Evolutionary conservation across 2,329 filamentous ascomycete species (phyloP).

Genomic region (Graphilbum sp.): DNA sequence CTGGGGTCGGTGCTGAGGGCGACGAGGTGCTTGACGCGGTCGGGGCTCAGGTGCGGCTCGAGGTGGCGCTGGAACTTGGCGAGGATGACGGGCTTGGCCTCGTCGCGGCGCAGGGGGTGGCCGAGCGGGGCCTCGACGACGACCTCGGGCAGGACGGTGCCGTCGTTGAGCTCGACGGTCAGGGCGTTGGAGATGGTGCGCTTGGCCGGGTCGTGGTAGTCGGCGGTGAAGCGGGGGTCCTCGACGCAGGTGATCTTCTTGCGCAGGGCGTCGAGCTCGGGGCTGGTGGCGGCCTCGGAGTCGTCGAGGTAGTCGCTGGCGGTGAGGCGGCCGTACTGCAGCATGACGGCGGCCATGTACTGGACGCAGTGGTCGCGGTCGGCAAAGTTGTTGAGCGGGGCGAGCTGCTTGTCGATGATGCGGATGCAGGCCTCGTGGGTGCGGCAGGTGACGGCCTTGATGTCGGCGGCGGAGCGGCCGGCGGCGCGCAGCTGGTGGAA

Average conservation of each 20-base stretch:
- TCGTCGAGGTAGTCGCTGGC: conserved; percentile 90
- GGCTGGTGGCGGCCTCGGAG: conserved; percentile 77
- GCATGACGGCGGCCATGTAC: conserved; percentile 97
- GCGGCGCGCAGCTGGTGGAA: conserved; percentile 64
- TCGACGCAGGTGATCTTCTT: conserved; percentile 93
- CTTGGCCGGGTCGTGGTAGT: conserved; percentile 89
- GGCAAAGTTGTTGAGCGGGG: conserved; percentile 95
- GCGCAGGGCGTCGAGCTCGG: conserved; percentile 78
- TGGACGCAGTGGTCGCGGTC: conserved; percentile 99
- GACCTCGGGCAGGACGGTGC: conserved; percentile 78
- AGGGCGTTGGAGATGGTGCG: conserved; percentile 96
- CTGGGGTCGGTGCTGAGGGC: conserved; percentile 60
- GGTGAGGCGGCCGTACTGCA: conserved; percentile 84
- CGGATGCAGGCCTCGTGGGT: conserved; percentile 97
- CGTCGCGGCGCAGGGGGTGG: conserved; percentile 76
- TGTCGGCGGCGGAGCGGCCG: conserved; percentile 86
- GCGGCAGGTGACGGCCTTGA: conserved; percentile 83
- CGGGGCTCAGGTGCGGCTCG: conserved; percentile 61
- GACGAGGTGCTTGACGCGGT: conserved; percentile 67
- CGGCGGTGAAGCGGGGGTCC: conserved; percentile 81
- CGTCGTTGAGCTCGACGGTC: conserved; percentile 87
- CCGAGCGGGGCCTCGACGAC: conserved; percentile 89
- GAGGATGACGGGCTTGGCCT: conserved; percentile 95
- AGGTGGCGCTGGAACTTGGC: conserved; percentile 92
- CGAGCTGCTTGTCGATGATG: conserved; percentile 94